Conservation (phyloP, 148 eudicot genomes). For the Nyssa sinensis region DNA sequence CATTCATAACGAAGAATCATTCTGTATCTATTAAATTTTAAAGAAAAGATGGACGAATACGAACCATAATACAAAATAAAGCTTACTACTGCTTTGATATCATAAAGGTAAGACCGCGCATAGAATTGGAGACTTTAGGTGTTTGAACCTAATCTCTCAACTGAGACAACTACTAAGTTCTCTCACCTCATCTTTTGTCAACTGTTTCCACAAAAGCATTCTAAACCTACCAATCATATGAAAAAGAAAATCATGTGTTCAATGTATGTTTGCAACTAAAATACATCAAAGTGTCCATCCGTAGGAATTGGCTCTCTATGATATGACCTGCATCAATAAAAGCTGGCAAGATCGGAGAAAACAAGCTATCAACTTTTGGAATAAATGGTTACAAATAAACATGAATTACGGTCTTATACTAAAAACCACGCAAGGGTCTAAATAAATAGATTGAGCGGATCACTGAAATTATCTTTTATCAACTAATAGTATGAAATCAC, state of each 20-base stretch:
- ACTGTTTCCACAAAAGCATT: not conserved
- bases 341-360: not conserved
- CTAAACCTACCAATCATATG: not conserved
- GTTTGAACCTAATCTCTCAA: not conserved
- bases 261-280: too few species aligned
- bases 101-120: not conserved
- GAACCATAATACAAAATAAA: not conserved
- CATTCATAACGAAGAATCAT: not conserved
- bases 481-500: too few species aligned
- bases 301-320: too few species aligned
- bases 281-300: too few species aligned
- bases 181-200: not conserved
- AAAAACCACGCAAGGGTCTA: too few species aligned
- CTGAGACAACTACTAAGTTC: not conserved
- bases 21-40: not conserved
- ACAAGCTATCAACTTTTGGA: not conserved
- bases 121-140: not conserved
- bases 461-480: not conserved
- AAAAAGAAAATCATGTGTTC: not conserved
- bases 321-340: too few species aligned
- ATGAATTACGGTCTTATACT: too few species aligned
- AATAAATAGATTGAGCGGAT: not conserved
- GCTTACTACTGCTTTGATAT: not conserved
- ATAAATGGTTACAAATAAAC: not conserved
- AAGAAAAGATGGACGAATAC: not conserved